A percentile compares a stretch with the other conserved stretches of the same genome.
Conservation (phyloP, 305 asterid species). For the Fraxinus nigra region DNA sequence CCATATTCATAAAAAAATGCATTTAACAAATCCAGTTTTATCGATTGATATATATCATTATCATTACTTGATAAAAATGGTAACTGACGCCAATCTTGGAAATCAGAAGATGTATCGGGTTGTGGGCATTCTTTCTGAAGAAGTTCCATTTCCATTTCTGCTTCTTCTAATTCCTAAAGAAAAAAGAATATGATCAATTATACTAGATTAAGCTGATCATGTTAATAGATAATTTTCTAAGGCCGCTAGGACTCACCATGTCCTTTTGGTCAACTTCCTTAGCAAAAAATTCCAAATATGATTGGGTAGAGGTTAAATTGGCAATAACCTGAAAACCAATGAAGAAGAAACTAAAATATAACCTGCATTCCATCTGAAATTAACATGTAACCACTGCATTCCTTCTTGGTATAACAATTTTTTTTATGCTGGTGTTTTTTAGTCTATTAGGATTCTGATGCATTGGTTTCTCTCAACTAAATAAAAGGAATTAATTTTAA, state of each 20-base stretch:
- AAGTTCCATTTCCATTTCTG: constrained; percentile 93
- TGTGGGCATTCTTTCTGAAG: constrained; percentile 55
- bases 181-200: constrained; percentile 18
- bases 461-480: neutral
- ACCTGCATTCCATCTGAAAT: constrained; percentile 11
- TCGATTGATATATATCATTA: constrained; percentile 23
- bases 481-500: neutral
- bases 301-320: constrained; percentile 63
- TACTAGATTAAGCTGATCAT: constrained; percentile 18
- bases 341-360: constrained; percentile 9
- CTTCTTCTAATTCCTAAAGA: constrained; percentile 85
- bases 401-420: constrained; percentile 1
- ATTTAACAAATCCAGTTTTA: constrained; percentile 15
- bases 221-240: neutral
- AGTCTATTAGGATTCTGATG: constrained; percentile 8
- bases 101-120: constrained; percentile 45
- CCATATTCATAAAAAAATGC: neutral
- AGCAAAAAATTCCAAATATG: constrained; percentile 78
- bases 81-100: constrained; percentile 56
- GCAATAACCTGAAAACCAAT: constrained; percentile 69
- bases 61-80: constrained; percentile 59
- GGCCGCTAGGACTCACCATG: constrained; percentile 48
- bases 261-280: constrained; percentile 61
- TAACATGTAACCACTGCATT: constrained; percentile 2
- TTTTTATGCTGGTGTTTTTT: neutral